Conservation (phyloP, 192 early-diverging fungal species). For the Spinellus fusiger region DNA sequence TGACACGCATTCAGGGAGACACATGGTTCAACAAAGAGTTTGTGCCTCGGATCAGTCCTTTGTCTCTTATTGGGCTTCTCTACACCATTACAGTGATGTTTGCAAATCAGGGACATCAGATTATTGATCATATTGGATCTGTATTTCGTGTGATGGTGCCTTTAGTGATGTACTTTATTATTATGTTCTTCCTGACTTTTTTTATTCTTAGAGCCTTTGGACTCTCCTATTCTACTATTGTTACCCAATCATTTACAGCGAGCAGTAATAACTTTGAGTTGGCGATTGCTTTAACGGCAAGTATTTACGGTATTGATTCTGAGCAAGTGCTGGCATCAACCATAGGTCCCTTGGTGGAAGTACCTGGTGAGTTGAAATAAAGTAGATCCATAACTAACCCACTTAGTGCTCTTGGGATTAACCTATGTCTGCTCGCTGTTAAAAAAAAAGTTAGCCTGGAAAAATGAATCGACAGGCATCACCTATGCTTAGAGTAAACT, state of each 20-base stretch:
- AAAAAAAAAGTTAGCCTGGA: slow-evolving; percentile 9
- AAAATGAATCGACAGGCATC: neutral
- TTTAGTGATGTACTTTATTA: slow-evolving; percentile 55
- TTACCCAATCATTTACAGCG: slow-evolving; percentile 60
- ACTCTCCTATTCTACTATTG: slow-evolving; percentile 39
- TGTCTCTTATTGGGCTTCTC: slow-evolving; percentile 52
- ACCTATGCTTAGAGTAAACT: neutral
- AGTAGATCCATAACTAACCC: neutral
- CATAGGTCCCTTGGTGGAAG: slow-evolving; percentile 68
- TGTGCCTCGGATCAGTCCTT: slow-evolving; percentile 47
- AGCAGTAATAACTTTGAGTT: slow-evolving; percentile 69
- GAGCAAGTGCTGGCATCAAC: slow-evolving; percentile 56
- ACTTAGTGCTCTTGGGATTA: neutral
- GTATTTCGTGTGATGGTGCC: slow-evolving; percentile 57
- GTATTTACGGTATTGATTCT: slow-evolving; percentile 59
- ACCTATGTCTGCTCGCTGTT: neutral
- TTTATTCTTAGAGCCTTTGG: slow-evolving; percentile 26
- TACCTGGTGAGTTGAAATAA: slow-evolving; percentile 39
- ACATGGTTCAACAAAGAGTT: slow-evolving; percentile 54
- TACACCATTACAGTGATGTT: slow-evolving; percentile 73
- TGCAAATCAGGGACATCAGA: slow-evolving; percentile 52
- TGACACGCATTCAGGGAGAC: slow-evolving; percentile 20
- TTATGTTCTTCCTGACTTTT: slow-evolving; percentile 47
- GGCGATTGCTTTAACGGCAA: slow-evolving; percentile 67
- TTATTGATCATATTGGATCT: slow-evolving; percentile 54